Percentiles rank a stretch among this genome's conserved stretches.
Evolutionary conservation across 139 green algal species (phyloP).

Genomic region (Ostreobium quekettii): DNA sequence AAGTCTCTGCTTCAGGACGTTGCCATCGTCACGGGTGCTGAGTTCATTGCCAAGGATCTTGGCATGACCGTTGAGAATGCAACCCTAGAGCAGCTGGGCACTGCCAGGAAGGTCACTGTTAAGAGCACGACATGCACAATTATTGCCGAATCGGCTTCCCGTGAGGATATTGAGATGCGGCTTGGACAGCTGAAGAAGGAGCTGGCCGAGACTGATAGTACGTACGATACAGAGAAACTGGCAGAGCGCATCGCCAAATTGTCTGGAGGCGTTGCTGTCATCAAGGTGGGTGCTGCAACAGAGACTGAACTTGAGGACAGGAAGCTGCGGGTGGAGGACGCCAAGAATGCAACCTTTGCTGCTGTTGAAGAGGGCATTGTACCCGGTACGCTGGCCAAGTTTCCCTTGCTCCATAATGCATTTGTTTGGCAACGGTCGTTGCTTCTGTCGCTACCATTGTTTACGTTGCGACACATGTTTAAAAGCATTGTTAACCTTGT

Average conservation of each 20-base stretch:
- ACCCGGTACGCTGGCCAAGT: slow-evolving; percentile 16
- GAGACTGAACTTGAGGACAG: slow-evolving; percentile 99
- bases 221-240: slow-evolving; percentile 99
- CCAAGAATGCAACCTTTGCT: slow-evolving; percentile 97
- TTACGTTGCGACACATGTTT: no score
- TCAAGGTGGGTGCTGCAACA: slow-evolving; percentile 97
- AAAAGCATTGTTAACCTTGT: no score
- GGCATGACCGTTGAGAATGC: slow-evolving; percentile 91
- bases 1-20: slow-evolving; percentile 98
- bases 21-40: slow-evolving; percentile 88
- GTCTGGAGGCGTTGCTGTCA: slow-evolving; percentile 93
- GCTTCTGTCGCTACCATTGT: no score
- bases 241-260: slow-evolving; percentile 96
- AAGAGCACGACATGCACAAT: slow-evolving; percentile 94
- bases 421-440: no score
- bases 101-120: slow-evolving; percentile 80
- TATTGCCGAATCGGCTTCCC: slow-evolving; percentile 75
- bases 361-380: slow-evolving; percentile 99
- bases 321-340: slow-evolving; percentile 99
- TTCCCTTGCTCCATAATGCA: neutral
- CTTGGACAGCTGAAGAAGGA: slow-evolving; percentile 96
- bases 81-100: slow-evolving; percentile 66
- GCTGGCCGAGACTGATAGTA: slow-evolving; percentile 68
- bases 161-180: slow-evolving; percentile 70
- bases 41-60: slow-evolving; percentile 88